Conservation (phyloP, 192 early-diverging fungal species). For the Entomortierella parvispora region DNA sequence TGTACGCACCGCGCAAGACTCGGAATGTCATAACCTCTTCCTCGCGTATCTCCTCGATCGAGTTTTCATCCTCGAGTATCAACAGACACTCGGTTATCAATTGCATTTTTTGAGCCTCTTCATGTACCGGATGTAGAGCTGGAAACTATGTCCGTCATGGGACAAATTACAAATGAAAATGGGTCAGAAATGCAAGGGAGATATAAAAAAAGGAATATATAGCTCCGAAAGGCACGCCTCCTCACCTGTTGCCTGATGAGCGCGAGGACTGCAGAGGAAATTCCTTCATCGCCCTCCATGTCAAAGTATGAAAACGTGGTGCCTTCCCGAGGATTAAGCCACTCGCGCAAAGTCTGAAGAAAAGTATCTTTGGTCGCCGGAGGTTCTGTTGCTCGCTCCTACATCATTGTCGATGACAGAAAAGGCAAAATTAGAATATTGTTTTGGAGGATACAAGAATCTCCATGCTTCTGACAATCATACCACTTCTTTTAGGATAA, state of each 20-base stretch:
- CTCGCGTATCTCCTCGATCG: conserved; percentile 4
- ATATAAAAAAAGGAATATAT: no score
- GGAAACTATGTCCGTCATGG: background rate
- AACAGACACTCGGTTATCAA: conserved; percentile 3
- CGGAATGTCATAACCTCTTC: conserved; percentile 1
- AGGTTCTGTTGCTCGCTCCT: background rate
- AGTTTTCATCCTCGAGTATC: conserved; percentile 1
- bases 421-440: no score
- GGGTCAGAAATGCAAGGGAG: no score
- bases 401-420: no score
- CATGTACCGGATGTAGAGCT: background rate
- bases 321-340: background rate
- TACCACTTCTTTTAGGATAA: conserved; percentile 19
- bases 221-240: no score
- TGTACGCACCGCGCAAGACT: background rate
- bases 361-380: background rate
- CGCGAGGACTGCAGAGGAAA: no score
- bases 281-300: no score
- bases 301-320: no score
- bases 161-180: no score
- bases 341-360: background rate
- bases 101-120: background rate
- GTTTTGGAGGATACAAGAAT: no score
- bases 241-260: no score
- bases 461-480: no score